A percentile compares a stretch with the other conserved stretches of the same genome.
Evolutionary conservation across 768 basidiomycete genomes (phyloP).

Genomic region (Rhodotorula sphaerocarpa): DNA sequence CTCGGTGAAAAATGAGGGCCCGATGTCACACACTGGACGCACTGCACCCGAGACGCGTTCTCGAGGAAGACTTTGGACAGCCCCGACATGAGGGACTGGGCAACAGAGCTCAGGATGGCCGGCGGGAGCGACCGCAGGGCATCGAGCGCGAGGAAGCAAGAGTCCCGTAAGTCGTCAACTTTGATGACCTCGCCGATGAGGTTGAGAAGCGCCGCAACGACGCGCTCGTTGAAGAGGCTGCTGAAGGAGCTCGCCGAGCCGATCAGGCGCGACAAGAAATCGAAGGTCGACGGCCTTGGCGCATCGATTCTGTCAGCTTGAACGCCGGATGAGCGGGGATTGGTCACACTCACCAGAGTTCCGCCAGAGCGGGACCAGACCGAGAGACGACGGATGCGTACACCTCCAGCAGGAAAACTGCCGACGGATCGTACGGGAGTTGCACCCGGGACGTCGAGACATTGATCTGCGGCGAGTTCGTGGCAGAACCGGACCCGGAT

Average conservation of each 20-base stretch:
- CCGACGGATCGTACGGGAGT: constrained; percentile 87
- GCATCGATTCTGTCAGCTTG: neutral
- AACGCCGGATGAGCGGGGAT: neutral
- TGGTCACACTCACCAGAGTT: constrained; percentile 66
- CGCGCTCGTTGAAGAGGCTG: constrained; percentile 82
- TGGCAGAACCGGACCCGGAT: constrained; percentile 3
- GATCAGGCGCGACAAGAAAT: constrained; percentile 76
- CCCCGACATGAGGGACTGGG: constrained; percentile 81
- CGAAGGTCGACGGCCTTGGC: constrained; percentile 85
- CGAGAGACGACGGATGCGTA: constrained; percentile 84
- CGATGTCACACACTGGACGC: constrained; percentile 8
- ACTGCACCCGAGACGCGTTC: constrained; percentile 65
- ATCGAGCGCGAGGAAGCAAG: constrained; percentile 89
- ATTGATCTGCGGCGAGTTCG: constrained; percentile 26
- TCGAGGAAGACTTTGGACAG: constrained; percentile 69
- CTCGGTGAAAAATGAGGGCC: neutral
- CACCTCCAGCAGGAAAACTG: constrained; percentile 85
- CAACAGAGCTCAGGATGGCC: constrained; percentile 67
- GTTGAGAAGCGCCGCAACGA: constrained; percentile 77
- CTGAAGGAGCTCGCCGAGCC: constrained; percentile 72
- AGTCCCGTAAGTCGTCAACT: constrained; percentile 79
- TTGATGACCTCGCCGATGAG: constrained; percentile 75
- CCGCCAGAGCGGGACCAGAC: constrained; percentile 67
- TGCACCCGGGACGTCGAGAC: constrained; percentile 41
- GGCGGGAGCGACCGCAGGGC: constrained; percentile 71